Conservation (phyloP, 2,329 filamentous ascomycete species). For the Torrubiella hemipterigena region DNA sequence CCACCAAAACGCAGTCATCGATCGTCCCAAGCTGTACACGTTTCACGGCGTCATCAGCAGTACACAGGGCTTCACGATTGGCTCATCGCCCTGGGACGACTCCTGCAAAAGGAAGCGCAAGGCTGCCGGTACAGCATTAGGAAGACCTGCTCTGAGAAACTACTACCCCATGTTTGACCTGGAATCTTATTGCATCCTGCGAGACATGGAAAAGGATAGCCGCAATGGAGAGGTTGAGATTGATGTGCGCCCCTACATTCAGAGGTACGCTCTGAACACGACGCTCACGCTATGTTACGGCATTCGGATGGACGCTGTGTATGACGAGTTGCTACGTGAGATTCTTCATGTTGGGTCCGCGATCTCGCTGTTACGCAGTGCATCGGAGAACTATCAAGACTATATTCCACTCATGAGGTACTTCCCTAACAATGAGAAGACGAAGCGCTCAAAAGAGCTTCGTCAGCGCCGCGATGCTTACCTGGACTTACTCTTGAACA, state of each 20-base stretch:
- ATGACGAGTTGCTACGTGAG: conserved; percentile 36
- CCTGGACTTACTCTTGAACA: conserved; percentile 33
- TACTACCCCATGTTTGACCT: conserved; percentile 42
- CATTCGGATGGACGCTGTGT: conserved; percentile 40
- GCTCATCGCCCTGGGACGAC: conserved; percentile 39
- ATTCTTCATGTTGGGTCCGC: conserved; percentile 40
- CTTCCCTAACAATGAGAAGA: conserved; percentile 39
- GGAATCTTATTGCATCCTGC: conserved; percentile 36
- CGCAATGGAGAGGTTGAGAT: conserved; percentile 27
- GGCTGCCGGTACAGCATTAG: conserved; percentile 33
- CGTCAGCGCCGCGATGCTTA: conserved; percentile 35
- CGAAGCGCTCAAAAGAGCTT: conserved; percentile 29
- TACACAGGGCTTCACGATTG: conserved; percentile 43
- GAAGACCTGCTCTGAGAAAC: conserved; percentile 29
- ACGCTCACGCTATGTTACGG: conserved; percentile 42
- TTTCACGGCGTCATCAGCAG: conserved; percentile 40
- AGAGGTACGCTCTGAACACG: conserved; percentile 40
- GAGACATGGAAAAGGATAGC: conserved; percentile 32
- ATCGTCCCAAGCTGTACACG: conserved; percentile 37
- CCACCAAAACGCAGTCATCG: conserved; percentile 36
- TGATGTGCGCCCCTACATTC: conserved; percentile 35
- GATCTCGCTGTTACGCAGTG: conserved; percentile 35
- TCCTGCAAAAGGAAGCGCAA: conserved; percentile 41
- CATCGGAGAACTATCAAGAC: conserved; percentile 40
- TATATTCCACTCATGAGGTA: conserved; percentile 38